phyloP scores from a whole-genome alignment of 345 rosid species.

The Trapa incisa region DNA sequence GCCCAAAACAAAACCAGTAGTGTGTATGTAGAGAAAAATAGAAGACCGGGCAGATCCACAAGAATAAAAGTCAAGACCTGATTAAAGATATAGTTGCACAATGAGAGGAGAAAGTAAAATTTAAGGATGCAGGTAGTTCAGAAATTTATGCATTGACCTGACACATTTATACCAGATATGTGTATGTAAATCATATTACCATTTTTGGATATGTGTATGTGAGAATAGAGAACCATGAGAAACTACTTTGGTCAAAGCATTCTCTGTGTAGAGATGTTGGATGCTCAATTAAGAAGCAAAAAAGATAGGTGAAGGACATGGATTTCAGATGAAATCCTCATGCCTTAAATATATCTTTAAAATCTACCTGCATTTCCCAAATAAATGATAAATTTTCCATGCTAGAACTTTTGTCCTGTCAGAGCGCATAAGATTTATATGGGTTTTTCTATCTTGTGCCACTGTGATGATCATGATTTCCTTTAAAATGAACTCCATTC shows the following conservation, averaged over 20 bases:
- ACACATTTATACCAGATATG: neutral
- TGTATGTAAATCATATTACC: neutral
- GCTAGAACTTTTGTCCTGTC: neutral
- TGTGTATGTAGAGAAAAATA: constrained; percentile 88
- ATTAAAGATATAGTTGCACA: constrained; percentile 6
- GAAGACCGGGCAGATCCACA: constrained; percentile 78
- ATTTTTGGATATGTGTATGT: neutral
- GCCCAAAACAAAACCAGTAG: constrained; percentile 96
- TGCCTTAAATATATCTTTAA: neutral
- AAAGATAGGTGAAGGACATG: neutral
- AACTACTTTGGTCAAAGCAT: neutral
- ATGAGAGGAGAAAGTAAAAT: neutral
- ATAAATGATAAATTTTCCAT: neutral
- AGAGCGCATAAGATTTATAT: neutral
- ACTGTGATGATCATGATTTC: neutral
- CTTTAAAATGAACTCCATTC: neutral
- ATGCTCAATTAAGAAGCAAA: neutral
- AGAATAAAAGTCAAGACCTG: constrained; percentile 57
- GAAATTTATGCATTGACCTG: neutral
- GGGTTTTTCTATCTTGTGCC: neutral
- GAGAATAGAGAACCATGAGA: neutral
- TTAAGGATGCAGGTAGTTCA: neutral
- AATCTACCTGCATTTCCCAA: neutral
- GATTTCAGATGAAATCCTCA: neutral
- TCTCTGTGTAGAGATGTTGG: neutral